These are phyloP conservation scores for Xylona heveae DNA, from an alignment of 495 filamentous ascomycete species.

Conservation along the genomic window DNA sequence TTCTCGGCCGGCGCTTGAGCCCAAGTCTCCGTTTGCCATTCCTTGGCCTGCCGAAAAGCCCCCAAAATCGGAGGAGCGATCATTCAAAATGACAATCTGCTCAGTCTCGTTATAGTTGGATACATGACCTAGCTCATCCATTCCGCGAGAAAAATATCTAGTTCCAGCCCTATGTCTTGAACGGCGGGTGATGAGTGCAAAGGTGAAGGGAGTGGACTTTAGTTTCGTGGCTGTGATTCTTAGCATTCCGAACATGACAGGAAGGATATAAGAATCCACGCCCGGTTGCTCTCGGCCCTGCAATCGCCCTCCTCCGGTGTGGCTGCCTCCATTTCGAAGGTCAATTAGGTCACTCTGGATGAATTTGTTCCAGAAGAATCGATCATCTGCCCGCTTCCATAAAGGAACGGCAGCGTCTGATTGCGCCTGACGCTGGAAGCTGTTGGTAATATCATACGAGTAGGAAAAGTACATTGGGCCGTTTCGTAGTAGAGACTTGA, in stretches of 20 bases:
- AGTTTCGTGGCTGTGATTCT: slow-evolving; percentile 64
- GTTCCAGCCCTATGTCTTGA: slow-evolving; percentile 77
- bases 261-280: slow-evolving; percentile 83
- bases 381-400: slow-evolving; percentile 85
- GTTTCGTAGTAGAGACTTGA: slow-evolving; percentile 56
- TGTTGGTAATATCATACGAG: slow-evolving; percentile 83
- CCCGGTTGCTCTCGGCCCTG: slow-evolving; percentile 46
- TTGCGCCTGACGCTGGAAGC: slow-evolving; percentile 76
- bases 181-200: slow-evolving; percentile 69
- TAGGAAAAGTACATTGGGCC: slow-evolving; percentile 98
- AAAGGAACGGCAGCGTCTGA: slow-evolving; percentile 44
- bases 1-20: slow-evolving; percentile 36
- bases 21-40: slow-evolving; percentile 46
- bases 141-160: slow-evolving; percentile 79
- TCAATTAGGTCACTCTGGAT: slow-evolving; percentile 80
- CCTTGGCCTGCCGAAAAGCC: slow-evolving; percentile 61
- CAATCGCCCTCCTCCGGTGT: slow-evolving; percentile 22
- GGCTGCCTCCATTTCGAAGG: slow-evolving; percentile 32
- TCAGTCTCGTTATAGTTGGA: slow-evolving; percentile 98
- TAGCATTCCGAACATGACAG: slow-evolving; percentile 86
- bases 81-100: slow-evolving; percentile 73
- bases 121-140: slow-evolving; percentile 83
- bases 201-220: slow-evolving; percentile 61
- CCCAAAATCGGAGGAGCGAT: slow-evolving; percentile 45
- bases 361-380: slow-evolving; percentile 97